A percentile compares a stretch with the other conserved stretches of the same genome.
Conservation (phyloP, 23 red algal genomes). For the Agarophyton chilense region DNA sequence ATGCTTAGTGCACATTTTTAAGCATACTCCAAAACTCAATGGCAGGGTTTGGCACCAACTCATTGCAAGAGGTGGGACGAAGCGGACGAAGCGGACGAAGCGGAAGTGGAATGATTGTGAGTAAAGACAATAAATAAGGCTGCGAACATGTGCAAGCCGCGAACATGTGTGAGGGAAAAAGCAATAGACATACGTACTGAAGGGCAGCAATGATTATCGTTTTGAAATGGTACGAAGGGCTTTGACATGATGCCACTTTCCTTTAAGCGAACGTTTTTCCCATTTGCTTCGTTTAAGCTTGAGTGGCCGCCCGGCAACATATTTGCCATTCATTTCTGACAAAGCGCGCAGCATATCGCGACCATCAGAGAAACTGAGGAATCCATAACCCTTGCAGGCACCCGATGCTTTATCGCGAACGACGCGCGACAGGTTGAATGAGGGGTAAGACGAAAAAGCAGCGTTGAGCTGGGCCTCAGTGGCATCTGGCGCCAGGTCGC, state of each 20-base stretch:
- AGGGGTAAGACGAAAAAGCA: conserved; percentile 65
- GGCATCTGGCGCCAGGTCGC: conserved; percentile 85
- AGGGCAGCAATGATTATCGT: background rate
- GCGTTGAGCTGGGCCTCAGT: conserved; percentile 60
- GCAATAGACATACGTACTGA: background rate
- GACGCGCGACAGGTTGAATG: conserved; percentile 77
- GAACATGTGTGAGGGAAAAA: background rate
- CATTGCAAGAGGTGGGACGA: no score
- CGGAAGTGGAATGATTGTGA: background rate
- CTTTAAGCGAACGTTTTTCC: conserved; percentile 74
- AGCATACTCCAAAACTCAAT: no score
- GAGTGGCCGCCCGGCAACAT: conserved; percentile 78
- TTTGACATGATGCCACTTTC: conserved; percentile 65
- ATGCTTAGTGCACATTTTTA: no score
- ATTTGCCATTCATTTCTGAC: conserved; percentile 92
- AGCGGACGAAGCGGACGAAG: background rate
- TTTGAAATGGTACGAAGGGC: conserved; percentile 49
- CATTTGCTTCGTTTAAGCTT: conserved; percentile 82
- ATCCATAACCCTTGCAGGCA: conserved; percentile 81
- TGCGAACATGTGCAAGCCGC: background rate
- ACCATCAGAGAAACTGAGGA: conserved; percentile 75
- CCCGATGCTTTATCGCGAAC: conserved; percentile 66
- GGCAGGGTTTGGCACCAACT: background rate
- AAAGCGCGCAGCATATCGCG: conserved; percentile 77
- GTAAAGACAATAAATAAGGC: background rate